Evolutionary conservation across 768 basidiomycete species (phyloP), one percentile per base, ranked within the genome.

Genomic region (Stropharia rugosoannulata): DNA sequence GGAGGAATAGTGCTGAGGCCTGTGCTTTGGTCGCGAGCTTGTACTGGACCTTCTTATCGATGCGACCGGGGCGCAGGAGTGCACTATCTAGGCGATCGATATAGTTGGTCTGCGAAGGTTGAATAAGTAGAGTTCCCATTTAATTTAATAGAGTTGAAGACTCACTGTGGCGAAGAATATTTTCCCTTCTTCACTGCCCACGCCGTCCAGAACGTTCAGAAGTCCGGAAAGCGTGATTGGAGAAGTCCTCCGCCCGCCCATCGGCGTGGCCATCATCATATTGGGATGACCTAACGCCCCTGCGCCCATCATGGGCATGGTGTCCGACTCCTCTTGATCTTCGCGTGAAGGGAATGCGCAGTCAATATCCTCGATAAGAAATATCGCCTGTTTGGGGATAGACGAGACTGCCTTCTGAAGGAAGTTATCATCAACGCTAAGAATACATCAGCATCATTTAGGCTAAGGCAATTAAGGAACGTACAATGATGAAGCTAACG

Each of bases 301-400:
- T 2, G 25, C 5, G n/a, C 42, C 56, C 43, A 38, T 43, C 13
- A 45, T n/a, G 16, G 49, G 2, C 1, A 38, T 5, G 6, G 48
- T 19, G 7, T 59, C 58, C 2, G 48, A 42, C 0, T 61, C 64
- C 10, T 65, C 62, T 0, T 38, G 67, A 2, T 80, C 78, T 15
- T 76, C 77, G 5, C 78, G 73, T 1, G 78, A 74, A 1, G 77
- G 71, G 65, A 85, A 84, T 0, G 82, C 82, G 58, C 81, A 83
- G 56, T 85, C 84, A 43, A 84, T 84, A 59, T 85, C 83, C 63
- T 84, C 82, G 46, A 85, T 79, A 7, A 84, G 70, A 44, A 84
- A 71, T 35, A 85, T 83, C 16, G 78, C 77, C 32, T 77, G 67
- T 55, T 81, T 80, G 1, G 83, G 82, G 11, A 81, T 75, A 5